phyloP scores from a whole-genome alignment of 768 basidiomycete genomes.

The Pleurotus cornucopiae region DNA sequence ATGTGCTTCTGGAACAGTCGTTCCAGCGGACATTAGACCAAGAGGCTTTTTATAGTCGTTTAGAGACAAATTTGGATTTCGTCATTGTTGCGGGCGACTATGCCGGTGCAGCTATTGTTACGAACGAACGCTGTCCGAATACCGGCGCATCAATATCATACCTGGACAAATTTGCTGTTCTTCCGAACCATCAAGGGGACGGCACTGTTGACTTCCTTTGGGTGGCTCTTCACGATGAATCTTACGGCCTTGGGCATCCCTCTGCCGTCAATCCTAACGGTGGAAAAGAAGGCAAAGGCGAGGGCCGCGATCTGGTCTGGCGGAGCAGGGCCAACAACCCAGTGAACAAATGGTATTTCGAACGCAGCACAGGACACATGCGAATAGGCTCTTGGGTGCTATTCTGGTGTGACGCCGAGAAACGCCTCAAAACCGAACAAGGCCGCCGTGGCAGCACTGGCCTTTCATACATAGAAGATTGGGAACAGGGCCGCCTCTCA shows the following conservation, averaged over 20 bases:
- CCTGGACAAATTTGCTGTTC: conserved; percentile 97
- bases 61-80: conserved; percentile 80
- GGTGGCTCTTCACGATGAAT: conserved; percentile 98
- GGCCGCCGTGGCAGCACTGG: conserved; percentile 59
- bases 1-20: conserved; percentile 79
- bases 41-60: conserved; percentile 71
- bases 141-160: conserved; percentile 64
- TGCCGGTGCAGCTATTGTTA: conserved; percentile 91
- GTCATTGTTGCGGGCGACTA: conserved; percentile 94
- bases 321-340: conserved; percentile 90
- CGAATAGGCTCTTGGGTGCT: conserved; percentile 85
- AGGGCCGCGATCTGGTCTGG: conserved; percentile 96
- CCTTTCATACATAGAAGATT: conserved; percentile 69
- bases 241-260: conserved; percentile 91
- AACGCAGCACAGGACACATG: conserved; percentile 88
- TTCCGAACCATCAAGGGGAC: conserved; percentile 93
- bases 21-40: conserved; percentile 74
- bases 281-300: conserved; percentile 83
- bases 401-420: conserved; percentile 99
- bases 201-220: conserved; percentile 99
- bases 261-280: conserved; percentile 96
- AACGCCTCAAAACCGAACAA: conserved; percentile 67
- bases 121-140: conserved; percentile 46
- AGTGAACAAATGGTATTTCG: conserved; percentile 99
- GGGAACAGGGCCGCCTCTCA: conserved; percentile 69